These are phyloP conservation scores for Phytopythium helicoides DNA, from an alignment of 352 stramenopile species.

Conservation along the genomic window DNA sequence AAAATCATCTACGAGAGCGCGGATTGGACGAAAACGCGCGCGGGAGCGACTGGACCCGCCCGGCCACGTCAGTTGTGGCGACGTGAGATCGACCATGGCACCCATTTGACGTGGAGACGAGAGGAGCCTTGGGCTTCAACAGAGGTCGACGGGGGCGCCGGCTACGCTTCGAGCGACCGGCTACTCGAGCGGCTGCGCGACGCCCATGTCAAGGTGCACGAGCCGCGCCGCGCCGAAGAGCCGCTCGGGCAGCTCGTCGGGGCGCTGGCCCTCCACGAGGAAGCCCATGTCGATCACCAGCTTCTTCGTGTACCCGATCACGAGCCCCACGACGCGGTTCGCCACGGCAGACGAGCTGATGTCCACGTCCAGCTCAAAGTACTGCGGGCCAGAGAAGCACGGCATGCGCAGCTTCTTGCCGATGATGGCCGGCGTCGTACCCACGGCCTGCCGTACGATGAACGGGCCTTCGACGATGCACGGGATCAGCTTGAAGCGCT, in stretches of 20 bases:
- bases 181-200: slow-evolving; percentile 30
- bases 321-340: slow-evolving; percentile 71
- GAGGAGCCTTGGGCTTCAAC: too few species aligned
- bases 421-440: slow-evolving; percentile 65
- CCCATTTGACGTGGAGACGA: too few species aligned
- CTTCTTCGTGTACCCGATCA: slow-evolving; percentile 75
- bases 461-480: slow-evolving; percentile 80
- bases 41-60: too few species aligned
- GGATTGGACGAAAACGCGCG: too few species aligned
- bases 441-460: slow-evolving; percentile 76
- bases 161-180: too few species aligned
- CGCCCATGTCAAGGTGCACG: slow-evolving; percentile 61
- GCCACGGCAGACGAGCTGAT: slow-evolving; percentile 70
- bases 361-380: slow-evolving; percentile 79
- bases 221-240: slow-evolving; percentile 63
- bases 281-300: slow-evolving; percentile 85
- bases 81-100: too few species aligned
- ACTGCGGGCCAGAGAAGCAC: slow-evolving; percentile 55
- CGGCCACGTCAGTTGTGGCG: too few species aligned
- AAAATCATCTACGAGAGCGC: too few species aligned
- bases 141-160: neutral
- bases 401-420: slow-evolving; percentile 77
- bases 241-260: slow-evolving; percentile 66
- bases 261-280: slow-evolving; percentile 57
- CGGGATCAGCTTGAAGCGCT: slow-evolving; percentile 82